Base-by-base conservation (phyloP, 495 filamentous ascomycete species). In the Aspergillus steynii region DNA sequence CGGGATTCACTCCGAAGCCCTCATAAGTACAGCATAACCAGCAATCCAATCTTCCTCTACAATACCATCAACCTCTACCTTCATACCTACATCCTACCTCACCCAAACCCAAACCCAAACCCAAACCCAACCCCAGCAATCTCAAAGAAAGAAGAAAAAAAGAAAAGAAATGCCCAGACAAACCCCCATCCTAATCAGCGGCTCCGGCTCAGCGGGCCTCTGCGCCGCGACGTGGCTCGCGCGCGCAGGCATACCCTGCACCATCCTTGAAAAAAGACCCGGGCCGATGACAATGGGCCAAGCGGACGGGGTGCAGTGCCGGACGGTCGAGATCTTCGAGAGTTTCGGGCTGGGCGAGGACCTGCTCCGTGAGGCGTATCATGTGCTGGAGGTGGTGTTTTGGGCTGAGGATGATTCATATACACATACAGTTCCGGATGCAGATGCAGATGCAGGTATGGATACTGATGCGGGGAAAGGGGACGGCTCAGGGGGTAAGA, bases 251-350 rank as follows among this genome's bases (percentile, higher is more conserved):
- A 76, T 90, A 61, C 74, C 71, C 51, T 88, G 81, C 76, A 85
- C 79, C 61, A 82, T 92, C 59, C 71, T 91, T 9, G 89, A 92
- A 62, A 77, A 80, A 0, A 83, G 86, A 4, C 63, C 71, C 7
- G 88, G 86, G 0, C 86, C 85, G 1, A 79, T 92, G 59, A 63
- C 78, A 53, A 79, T 83, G 42, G 91, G 91, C n/a, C 89, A 93
- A 67, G 91, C 91, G 1, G 91, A 94, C 55, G 91, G 91, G 0
- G 82, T 93, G 10, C 91, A 95, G 72, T 87, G 86, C 60, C 88
- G 91, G 1, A 91, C 90, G 1, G 84, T 92, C 9, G 91, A 95
- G 68, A 86, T 96, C 49, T 88, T 92, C 55, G 89, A 95, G 62
- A 88, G 84, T 34, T 92, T 93, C 50, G 89, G 89, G 0, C 73